Percentiles rank a stretch among this genome's conserved stretches.
These are phyloP conservation scores for Millerozyma miso DNA, from an alignment of 805 yeast species.

Conservation along the genomic window DNA sequence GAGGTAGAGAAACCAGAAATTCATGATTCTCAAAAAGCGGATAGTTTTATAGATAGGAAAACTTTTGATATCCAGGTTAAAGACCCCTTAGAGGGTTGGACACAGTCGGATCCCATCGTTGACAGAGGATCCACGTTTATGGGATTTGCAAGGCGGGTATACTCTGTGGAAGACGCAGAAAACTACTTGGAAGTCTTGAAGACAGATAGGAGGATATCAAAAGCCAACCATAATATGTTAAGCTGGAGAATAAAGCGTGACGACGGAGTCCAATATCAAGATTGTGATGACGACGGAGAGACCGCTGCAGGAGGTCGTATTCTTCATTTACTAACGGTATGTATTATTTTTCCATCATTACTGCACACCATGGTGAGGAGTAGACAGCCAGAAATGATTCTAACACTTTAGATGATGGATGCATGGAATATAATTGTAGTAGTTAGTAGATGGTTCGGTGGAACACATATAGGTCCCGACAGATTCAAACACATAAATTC, in stretches of 20 bases:
- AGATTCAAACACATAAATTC: slow-evolving; percentile 90
- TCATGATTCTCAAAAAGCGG: background rate
- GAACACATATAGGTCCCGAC: slow-evolving; percentile 87
- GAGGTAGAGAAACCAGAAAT: background rate
- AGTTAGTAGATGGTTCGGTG: slow-evolving; percentile 92
- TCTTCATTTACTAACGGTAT: slow-evolving; percentile 66
- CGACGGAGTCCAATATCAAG: slow-evolving; percentile 61
- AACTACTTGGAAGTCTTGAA: slow-evolving; percentile 47
- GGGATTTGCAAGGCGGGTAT: slow-evolving; percentile 64
- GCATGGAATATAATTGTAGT: slow-evolving; percentile 82
- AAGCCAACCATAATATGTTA: slow-evolving; percentile 76
- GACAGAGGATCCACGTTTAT: slow-evolving; percentile 86
- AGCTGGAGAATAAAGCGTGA: slow-evolving; percentile 75
- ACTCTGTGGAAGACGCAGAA: slow-evolving; percentile 65
- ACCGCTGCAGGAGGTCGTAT: slow-evolving; percentile 91
- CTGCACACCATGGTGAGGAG: background rate
- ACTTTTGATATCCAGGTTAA: background rate
- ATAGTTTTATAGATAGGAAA: background rate
- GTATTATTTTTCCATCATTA: slow-evolving; percentile 14
- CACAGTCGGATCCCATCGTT: slow-evolving; percentile 64
- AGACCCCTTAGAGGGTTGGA: slow-evolving; percentile 74
- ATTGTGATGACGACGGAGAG: slow-evolving; percentile 97
- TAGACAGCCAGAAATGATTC: too few relatives aligned
- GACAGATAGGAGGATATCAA: slow-evolving; percentile 60
- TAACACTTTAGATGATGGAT: slow-evolving; percentile 51